A percentile compares a stretch with the other conserved stretches of the same genome.
These are phyloP conservation scores for Hypoxylon trugodes DNA, from an alignment of 495 filamentous ascomycete species.

Conservation along the genomic window DNA sequence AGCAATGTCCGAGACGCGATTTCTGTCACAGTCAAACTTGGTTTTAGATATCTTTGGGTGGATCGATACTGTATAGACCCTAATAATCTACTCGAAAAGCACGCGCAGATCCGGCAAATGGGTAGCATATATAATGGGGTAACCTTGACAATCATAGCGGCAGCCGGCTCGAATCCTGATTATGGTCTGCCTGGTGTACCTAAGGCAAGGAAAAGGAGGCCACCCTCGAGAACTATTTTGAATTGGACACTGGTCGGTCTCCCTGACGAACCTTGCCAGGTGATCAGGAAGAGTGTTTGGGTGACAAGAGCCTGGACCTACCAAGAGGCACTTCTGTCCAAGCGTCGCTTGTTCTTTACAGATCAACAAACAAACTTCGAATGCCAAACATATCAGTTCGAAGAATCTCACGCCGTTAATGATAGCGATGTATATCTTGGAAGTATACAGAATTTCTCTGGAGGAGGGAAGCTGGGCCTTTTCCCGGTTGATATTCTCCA, in stretches of 20 bases:
- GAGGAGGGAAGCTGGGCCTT: not conserved
- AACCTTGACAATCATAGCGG: not conserved
- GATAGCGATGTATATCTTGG: too few species aligned
- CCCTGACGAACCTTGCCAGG: not conserved
- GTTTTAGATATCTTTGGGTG: not conserved
- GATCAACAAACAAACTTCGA: not conserved
- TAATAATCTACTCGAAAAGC: not conserved
- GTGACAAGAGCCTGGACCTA: not conserved
- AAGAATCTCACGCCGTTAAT: not conserved
- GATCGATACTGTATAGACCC: not conserved
- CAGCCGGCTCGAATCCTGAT: not conserved
- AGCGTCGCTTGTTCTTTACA: not conserved
- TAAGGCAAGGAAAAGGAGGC: not conserved
- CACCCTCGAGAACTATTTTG: not conserved
- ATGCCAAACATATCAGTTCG: not conserved
- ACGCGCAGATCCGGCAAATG: not conserved
- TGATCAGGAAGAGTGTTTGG: not conserved
- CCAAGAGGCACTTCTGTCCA: not conserved
- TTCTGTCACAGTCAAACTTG: not conserved
- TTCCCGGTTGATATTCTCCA: not conserved
- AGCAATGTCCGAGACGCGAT: not conserved
- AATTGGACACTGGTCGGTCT: not conserved
- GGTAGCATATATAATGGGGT: not conserved
- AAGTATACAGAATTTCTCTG: too few species aligned
- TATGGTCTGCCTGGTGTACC: not conserved